Base-by-base conservation (phyloP, 2,329 filamentous ascomycete species). In the Trichoderma brevicompactum region DNA sequence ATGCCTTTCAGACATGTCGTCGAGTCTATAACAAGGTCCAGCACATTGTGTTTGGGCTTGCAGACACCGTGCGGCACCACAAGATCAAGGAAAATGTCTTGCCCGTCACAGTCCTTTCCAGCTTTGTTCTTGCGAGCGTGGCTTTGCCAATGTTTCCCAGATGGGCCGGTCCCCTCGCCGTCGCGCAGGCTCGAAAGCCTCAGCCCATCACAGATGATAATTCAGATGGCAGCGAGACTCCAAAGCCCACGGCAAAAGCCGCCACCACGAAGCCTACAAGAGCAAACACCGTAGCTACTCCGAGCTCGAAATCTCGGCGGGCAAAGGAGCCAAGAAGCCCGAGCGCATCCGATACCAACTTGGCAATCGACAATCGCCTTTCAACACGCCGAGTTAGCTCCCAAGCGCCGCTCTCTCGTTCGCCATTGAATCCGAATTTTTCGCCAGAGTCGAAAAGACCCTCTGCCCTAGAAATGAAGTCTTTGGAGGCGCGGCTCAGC, bases 21-120 rank as follows among this genome's bases (percentile, higher is more conserved):
- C 83, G 92, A 73, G 88, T 95, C 70, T 94, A 94, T 80, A 95
- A 95, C 79, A 92, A 92, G 78, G 91, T 95, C 44, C 92, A 95
- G 78, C 88, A 92, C 77, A 92, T 95, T 71, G 91, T 95, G 32
- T 95, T 95, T 76, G 92, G 92, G 19, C 82, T 90, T 28, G 84
- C 88, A 40, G 91, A 94, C 72, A 83, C 85, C 32, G 83, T 83
- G 67, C 85, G 88, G 65, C 83, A 87, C 69, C 90, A 92, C 71
- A 90, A 89, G 79, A 93, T 95, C 75, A 89, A 88, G 74, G 91
- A 94, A 77, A 95, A 95, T 75, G 83, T 90, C 6, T 77, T 94
- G 44, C 92, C 92, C 7, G 91, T 94, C 63, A 92, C 90, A 7
- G 89, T 95, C 2, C 85, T 95, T 40, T 89, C 90, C 43, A 94